Evolutionary conservation across 352 stramenopile species (phyloP), one percentile per base, ranked within the genome.

Genomic region (Globisporangium yorkense): DNA sequence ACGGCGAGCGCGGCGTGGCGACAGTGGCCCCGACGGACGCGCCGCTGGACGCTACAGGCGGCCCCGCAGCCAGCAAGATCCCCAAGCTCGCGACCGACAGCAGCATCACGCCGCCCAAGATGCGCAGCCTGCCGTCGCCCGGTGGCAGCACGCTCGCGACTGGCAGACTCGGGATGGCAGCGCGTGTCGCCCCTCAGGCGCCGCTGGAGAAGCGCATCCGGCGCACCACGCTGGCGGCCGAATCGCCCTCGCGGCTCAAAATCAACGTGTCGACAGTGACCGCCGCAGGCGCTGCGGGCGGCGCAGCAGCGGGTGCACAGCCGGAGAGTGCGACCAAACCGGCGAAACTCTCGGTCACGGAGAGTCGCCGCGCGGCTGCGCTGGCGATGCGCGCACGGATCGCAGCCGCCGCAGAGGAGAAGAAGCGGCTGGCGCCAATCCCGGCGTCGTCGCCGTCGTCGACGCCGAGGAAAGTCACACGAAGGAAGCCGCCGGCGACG

Each of bases 141-240:
- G 62, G 56, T 13, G 59, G 55, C 12, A 55, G 54, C 35, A 68
- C 49, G 37, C 43, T 70, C 8, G 45, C 57, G 51, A 62, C 54
- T 0, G 71, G 56, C 29, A 47, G 71, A 47, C 59, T 80, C n/a
- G 75, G 75, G 1, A 83, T 83, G 69, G 65, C 75, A 0, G 66
- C 71, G 8, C 65, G 69, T 29, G 66, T 74, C 10, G 48, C 59
- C 3, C 59, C 59, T 2, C 54, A 60, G 31, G 59, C 59, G 29
- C 18, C 51, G 10, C 48, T 65, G 20, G 59, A 65, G 24, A 60
- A 56, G 37, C 51, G 52, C 21, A 41, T 65, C 6, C 59, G 54
- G 5, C 53, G 59, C 8, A 46, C 59, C n/a, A 65, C 53, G 5
- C 54, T 55, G 21, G 40, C 53, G 15, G 44, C 16, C 15, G 59